phyloP scores from a whole-genome alignment of 345 rosid species.

The Sonneratia caseolaris region DNA sequence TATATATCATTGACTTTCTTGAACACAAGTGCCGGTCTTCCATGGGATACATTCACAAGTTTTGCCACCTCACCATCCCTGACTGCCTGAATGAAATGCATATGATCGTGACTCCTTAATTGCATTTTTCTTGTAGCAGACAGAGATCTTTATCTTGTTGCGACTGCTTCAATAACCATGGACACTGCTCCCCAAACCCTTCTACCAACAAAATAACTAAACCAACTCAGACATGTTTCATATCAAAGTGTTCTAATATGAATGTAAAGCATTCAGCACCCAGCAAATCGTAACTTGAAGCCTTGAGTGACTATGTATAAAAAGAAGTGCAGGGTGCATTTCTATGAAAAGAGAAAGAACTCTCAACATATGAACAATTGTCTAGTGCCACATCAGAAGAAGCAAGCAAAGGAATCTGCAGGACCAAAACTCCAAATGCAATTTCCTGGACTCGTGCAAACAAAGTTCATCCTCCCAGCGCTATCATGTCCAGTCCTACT shows the following conservation, averaged over 20 bases:
- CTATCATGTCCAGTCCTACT: neutral
- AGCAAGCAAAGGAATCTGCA: neutral
- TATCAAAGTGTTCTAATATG: neutral
- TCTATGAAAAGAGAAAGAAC: neutral
- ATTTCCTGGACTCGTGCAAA: neutral
- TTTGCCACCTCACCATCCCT: slow-evolving; percentile 26
- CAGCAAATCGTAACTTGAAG: neutral
- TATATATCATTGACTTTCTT: slow-evolving; percentile 40
- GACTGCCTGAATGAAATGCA: slow-evolving; percentile 35
- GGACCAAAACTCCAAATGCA: neutral
- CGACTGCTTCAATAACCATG: neutral
- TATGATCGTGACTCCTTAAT: slow-evolving; percentile 36
- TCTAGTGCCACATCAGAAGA: neutral
- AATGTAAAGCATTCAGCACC: neutral
- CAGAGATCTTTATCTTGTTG: neutral
- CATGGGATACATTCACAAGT: slow-evolving; percentile 24
- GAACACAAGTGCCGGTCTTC: slow-evolving; percentile 37
- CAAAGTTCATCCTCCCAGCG: neutral
- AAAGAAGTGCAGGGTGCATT: neutral
- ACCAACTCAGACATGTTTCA: neutral
- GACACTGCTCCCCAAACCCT: neutral
- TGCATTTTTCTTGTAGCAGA: slow-evolving; percentile 18
- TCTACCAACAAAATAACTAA: neutral
- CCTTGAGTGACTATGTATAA: neutral
- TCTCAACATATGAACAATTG: neutral